These are phyloP conservation scores for Aristolochia californica DNA, from an alignment of 164 flowering plant species.

Conservation along the genomic window DNA sequence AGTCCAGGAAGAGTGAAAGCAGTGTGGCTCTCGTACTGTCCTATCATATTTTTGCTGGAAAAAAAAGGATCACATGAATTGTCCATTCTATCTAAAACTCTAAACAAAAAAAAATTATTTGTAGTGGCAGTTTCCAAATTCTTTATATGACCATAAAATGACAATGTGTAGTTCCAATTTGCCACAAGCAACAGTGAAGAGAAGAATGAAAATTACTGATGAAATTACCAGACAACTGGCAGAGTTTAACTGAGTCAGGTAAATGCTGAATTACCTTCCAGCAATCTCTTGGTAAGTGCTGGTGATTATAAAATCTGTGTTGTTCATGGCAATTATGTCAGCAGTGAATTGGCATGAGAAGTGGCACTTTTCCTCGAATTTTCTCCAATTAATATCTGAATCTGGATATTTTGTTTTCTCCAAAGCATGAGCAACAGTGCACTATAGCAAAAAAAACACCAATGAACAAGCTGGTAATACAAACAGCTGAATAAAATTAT, in stretches of 20 bases:
- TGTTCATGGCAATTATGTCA: constrained; percentile 87
- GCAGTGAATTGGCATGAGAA: constrained; percentile 98
- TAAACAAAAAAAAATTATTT: too few relatives aligned
- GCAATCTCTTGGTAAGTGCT: constrained; percentile 98
- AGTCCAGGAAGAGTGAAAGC: constrained; percentile 89
- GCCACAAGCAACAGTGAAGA: too few relatives aligned
- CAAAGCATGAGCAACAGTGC: constrained; percentile 92
- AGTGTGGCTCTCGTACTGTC: constrained; percentile 91
- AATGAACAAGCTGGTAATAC: background rate
- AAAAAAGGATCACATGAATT: background rate
- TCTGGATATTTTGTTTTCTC: constrained; percentile 98
- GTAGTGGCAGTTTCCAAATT: too few relatives aligned
- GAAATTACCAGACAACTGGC: background rate
- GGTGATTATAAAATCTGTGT: constrained; percentile 94
- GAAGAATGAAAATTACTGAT: too few relatives aligned
- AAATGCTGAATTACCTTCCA: constrained; percentile 57
- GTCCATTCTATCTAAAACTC: too few relatives aligned
- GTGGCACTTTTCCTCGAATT: constrained; percentile 87
- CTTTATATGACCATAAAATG: too few relatives aligned
- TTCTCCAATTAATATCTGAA: constrained; percentile 90
- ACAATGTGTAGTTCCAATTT: too few relatives aligned
- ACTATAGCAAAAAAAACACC: constrained; percentile 30
- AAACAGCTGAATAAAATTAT: too few relatives aligned
- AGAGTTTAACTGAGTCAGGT: background rate
- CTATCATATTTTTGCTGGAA: constrained; percentile 81